Evolutionary conservation across 2,329 filamentous ascomycete genomes (phyloP), one percentile per base, ranked within the genome.

Genomic region (Tricladium varicosporioides): DNA sequence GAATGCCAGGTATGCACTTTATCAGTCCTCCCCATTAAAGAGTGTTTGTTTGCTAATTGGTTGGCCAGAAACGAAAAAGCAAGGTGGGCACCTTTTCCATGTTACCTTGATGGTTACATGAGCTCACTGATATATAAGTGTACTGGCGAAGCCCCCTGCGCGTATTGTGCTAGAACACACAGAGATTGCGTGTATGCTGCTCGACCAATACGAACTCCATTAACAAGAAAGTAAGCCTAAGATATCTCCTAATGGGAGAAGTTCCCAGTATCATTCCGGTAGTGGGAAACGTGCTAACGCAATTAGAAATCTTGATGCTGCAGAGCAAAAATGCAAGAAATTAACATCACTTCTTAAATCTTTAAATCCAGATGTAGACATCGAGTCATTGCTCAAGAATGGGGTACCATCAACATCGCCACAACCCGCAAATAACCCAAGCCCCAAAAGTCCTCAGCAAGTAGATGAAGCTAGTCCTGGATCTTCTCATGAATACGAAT

Each of bases 401-500:
- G 58, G 58, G 10, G 16, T 60, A 31, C 51, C 52, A 8, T 53
- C 54, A 19, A 14, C 51, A 33, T 54, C 58, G 9, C n/a, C 48
- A 13, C 53, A 40, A 48, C 46, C 57, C 11, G 19, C 27, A 27
- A 57, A 48, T 19, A 54, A 53, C n/a, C 45, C 51, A 9, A 60
- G 60, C 43, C 57, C 54, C 7, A 61, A 54, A 42, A 60, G 55
- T 27, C 58, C 55, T 18, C 46, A 54, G n/a, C 43, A 49, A 22
- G n/a, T 56, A 1, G 56, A 61, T 19, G 51, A 54, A 27, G 53
- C 53, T 14, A 61, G 59, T 44, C 59, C 59, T 1, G 59, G 56
- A 15, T 59, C 56, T 11, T 46, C 57, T 32, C 54, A 62, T 47
- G 60, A 62, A 31, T 62, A 58, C 40, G 60, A 62, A 19, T 60